Conservation (phyloP, 768 basidiomycete genomes). For the Amyloporia xantha region DNA sequence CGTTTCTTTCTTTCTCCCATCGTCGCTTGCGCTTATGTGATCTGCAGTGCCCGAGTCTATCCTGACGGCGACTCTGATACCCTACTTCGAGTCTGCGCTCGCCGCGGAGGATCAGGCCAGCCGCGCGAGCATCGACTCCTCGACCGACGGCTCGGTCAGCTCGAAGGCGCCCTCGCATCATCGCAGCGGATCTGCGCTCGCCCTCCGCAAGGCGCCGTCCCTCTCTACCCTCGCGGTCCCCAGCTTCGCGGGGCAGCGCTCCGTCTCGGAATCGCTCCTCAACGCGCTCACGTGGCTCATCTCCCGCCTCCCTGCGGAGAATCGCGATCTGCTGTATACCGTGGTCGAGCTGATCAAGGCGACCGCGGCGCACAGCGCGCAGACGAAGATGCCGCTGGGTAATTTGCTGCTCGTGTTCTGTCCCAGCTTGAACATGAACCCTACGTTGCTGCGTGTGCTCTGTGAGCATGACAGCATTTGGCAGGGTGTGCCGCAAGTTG, state of each 20-base stretch:
- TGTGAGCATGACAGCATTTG: constrained; percentile 70
- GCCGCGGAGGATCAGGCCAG: constrained; percentile 43
- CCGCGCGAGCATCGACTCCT: constrained; percentile 11
- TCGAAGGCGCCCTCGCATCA: constrained; percentile 1
- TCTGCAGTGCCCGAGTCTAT: constrained; percentile 81
- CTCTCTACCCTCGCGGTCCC: constrained; percentile 75
- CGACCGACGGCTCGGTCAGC: constrained; percentile 3
- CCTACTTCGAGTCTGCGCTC: constrained; percentile 76
- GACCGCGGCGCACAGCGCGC: constrained; percentile 58
- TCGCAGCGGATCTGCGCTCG: constrained; percentile 19
- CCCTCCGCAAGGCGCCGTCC: constrained; percentile 70
- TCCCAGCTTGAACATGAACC: constrained; percentile 78
- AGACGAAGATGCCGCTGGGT: constrained; percentile 90
- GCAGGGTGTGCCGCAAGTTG: constrained; percentile 26
- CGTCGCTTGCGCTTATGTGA: constrained; percentile 7
- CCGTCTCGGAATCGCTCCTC: constrained; percentile 53
- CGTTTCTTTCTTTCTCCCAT: constrained; percentile 7
- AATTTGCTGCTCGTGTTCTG: constrained; percentile 86
- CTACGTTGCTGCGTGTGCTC: constrained; percentile 60
- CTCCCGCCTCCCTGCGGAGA: constrained; percentile 65
- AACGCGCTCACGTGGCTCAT: constrained; percentile 59
- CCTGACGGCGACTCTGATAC: constrained; percentile 62
- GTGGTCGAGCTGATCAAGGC: constrained; percentile 74
- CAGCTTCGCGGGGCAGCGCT: constrained; percentile 50
- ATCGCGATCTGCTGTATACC: constrained; percentile 78